phyloP scores from a whole-genome alignment of 441 rosid genomes.

The Monsonia emarginata region DNA sequence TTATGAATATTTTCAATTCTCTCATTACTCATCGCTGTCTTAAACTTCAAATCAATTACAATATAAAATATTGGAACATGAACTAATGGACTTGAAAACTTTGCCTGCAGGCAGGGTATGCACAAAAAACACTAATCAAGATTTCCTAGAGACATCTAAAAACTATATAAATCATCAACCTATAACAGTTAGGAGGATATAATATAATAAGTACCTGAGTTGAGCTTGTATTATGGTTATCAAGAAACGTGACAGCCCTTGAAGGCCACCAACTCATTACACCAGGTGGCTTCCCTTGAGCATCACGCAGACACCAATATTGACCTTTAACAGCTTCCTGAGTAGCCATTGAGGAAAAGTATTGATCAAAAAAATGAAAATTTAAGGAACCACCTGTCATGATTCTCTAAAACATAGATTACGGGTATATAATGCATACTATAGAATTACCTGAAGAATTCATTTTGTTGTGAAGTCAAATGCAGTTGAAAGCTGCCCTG shows the following conservation, averaged over 20 bases:
- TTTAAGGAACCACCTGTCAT: background rate
- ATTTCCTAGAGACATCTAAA: constrained; percentile 4
- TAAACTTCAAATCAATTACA: too few species aligned
- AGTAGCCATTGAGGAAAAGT: constrained; percentile 12
- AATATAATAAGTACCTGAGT: constrained; percentile 49
- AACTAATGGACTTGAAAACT: background rate
- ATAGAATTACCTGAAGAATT: constrained; percentile 60
- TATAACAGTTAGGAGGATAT: too few species aligned
- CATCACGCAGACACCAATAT: constrained; percentile 67
- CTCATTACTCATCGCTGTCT: background rate
- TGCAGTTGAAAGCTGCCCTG: constrained; percentile 71
- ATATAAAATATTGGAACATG: background rate
- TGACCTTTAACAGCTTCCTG: constrained; percentile 90
- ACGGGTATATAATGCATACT: background rate
- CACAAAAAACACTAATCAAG: background rate
- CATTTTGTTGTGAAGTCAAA: constrained; percentile 94
- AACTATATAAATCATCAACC: constrained; percentile 5
- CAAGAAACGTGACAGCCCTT: constrained; percentile 79
- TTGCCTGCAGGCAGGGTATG: background rate
- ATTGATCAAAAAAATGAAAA: constrained; percentile 5
- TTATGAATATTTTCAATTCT: background rate
- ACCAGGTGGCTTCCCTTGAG: constrained; percentile 84
- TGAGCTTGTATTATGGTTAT: constrained; percentile 92
- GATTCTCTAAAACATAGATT: background rate
- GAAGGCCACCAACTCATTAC: constrained; percentile 97